Base-by-base conservation (phyloP, 2,329 filamentous ascomycete genomes). In the Colletotrichum filicis region DNA sequence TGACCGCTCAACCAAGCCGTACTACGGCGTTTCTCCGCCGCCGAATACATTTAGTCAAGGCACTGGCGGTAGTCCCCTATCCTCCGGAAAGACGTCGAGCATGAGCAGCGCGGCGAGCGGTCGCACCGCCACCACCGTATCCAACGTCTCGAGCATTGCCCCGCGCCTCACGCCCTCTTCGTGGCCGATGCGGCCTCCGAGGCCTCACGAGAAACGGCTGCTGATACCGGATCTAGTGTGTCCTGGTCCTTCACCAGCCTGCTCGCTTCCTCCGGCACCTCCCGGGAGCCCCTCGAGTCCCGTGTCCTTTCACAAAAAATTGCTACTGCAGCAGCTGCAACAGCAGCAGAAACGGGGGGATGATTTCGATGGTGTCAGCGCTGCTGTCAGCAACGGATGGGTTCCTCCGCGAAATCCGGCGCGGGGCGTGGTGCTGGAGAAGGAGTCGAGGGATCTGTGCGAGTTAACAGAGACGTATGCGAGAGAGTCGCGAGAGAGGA, bases 241-340 rank as follows among this genome's bases (percentile, higher is more conserved):
- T 76, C 26, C 83, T 24, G 85, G 86, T 0, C 86, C 87, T 0
- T 86, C 86, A 0, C 87, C 87, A 0, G 85, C 75, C 5, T 80
- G 82, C n/a, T 84, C 84, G 3, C 81, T 88, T 3, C 85, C 85
- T 0, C 75, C 76, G 1, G 79, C 80, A 6, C 81, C 81, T 0
- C 74, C 77, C 6, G 53, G 66, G 8, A 71, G 46, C 14, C 71
- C 74, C 26, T n/a, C 56, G 1, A 62, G 28, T 1, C 53, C 42
- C 0, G 5, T 30, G 22, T 42, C 63, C 28, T 63, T 1, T 67
- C 73, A 3, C 68, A 71, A 57, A 12, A 72, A 42, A 35, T 46
- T 35, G 57, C 32, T 42, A 30, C 5, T 60, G 57, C 52, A 46
- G 64, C 32, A 55, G 32, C 2, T 59, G 60, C 24, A 73, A 76